Conservation (phyloP, 345 rosid genomes). For the Hypericum androsaemum region DNA sequence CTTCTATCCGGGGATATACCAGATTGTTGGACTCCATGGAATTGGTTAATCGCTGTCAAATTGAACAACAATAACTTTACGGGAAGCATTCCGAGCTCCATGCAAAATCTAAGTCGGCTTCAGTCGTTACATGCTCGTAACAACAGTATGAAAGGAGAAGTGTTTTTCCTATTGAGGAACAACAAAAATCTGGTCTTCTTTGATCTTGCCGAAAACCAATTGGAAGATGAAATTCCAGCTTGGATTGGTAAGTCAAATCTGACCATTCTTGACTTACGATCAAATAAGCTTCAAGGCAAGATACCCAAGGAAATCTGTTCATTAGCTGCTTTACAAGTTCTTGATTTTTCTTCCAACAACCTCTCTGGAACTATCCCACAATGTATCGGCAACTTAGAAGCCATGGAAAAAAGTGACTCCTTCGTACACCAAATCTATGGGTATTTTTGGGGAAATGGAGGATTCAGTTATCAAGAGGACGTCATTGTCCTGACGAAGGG, state of each 20-base stretch:
- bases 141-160: slow-evolving; percentile 1
- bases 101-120: not conserved
- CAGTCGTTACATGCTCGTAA: not conserved
- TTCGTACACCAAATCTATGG: not conserved
- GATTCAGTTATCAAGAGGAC: not conserved
- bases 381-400: not conserved
- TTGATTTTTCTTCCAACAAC: not conserved
- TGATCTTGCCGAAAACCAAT: not conserved
- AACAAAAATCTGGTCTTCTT: not conserved
- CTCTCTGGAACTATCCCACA: not conserved
- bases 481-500: not conserved
- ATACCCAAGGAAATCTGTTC: not conserved
- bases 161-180: not conserved
- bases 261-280: not conserved
- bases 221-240: not conserved
- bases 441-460: not conserved
- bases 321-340: not conserved
- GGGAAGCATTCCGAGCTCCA: not conserved
- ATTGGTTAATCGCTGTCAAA: not conserved
- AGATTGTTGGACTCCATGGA: not conserved
- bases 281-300: not conserved
- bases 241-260: not conserved
- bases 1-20: not conserved
- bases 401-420: not conserved
- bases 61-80: not conserved